phyloP scores from a whole-genome alignment of 1,139 yeast species.

The Taiozyma sp. region DNA sequence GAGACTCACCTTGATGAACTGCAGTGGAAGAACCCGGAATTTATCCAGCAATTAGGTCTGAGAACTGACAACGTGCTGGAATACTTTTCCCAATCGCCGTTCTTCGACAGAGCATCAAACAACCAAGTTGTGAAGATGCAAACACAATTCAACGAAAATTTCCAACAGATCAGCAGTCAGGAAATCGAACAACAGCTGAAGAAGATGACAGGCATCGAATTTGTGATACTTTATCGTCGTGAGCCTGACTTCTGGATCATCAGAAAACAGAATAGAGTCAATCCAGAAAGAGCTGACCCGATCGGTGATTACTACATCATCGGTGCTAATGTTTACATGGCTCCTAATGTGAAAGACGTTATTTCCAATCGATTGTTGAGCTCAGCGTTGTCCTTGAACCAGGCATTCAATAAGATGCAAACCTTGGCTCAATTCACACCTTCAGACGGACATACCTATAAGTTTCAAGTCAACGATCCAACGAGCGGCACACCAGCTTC shows the following conservation, averaged over 20 bases:
- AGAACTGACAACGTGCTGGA: slow-evolving; percentile 88
- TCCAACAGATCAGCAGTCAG: slow-evolving; percentile 29
- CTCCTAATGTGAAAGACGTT: slow-evolving; percentile 62
- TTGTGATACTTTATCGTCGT: slow-evolving; percentile 64
- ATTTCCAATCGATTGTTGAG: slow-evolving; percentile 46
- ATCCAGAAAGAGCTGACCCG: slow-evolving; percentile 46
- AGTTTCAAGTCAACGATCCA: slow-evolving; percentile 6
- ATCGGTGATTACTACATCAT: slow-evolving; percentile 78
- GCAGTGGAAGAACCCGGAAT: slow-evolving; percentile 97
- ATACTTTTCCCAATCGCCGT: slow-evolving; percentile 90
- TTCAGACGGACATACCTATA: slow-evolving; percentile 32
- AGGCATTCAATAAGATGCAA: slow-evolving; percentile 28
- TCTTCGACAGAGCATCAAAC: slow-evolving; percentile 89
- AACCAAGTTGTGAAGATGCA: slow-evolving; percentile 96
- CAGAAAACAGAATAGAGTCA: slow-evolving; percentile 68
- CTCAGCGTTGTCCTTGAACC: slow-evolving; percentile 27
- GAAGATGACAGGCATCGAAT: slow-evolving; percentile 85
- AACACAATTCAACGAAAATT: slow-evolving; percentile 72
- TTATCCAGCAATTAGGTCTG: slow-evolving; percentile 86
- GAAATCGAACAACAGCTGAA: slow-evolving; percentile 46
- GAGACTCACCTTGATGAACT: slow-evolving; percentile 65
- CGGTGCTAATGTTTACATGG: slow-evolving; percentile 91
- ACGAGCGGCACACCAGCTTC: background rate
- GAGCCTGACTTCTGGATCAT: slow-evolving; percentile 95
- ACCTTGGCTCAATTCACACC: slow-evolving; percentile 30